Evolutionary conservation across 2,329 filamentous ascomycete genomes (phyloP), one percentile per base, ranked within the genome.

Genomic region (Ophiocordyceps polyrhachis-furcata): DNA sequence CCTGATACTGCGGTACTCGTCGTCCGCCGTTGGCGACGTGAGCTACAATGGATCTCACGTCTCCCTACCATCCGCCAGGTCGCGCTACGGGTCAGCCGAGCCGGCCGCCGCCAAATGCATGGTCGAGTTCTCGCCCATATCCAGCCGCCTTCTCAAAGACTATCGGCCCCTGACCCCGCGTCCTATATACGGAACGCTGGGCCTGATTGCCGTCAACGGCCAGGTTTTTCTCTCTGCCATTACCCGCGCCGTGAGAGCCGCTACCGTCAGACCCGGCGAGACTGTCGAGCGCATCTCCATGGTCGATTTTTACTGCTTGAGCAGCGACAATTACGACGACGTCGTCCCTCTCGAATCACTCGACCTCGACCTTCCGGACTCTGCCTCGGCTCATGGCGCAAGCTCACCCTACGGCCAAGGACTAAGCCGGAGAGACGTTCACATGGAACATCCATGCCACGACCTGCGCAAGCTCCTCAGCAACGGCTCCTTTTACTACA

Each of bases 401-500:
- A 55, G 55, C 15, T 54, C 52, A 13, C 50, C 56, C 17, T 65
- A 64, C 46, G 57, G 61, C 5, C 61, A 64, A 49, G 58, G 60
- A 32, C 60, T 77, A 14, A 77, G 80, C 46, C 72, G 79, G 46
- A 73, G 76, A 53, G 86, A 95, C 40, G 67, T 76, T 40, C 63
- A 79, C 23, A 62, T 84, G 28, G 87, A 95, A 56, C 87, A 95
- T 61, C 91, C 91, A 7, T 96, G 89, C 61, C 68, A 86, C 54
- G 84, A 91, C 41, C 63, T 98, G 48, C 88, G 89, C 62, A 96
- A 94, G 68, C 73, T 98, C 35, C 68, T 98, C 46, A 82, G 85
- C 57, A 88, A 93, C 59, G 88, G 89, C 23, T 93, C 83, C 28
- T 98, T 98, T 59, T 98, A 96, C 61, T 98, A 95, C 65, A 95